Base-by-base conservation (phyloP, 1,139 yeast species). In the Scheffersomyces lignicola region DNA sequence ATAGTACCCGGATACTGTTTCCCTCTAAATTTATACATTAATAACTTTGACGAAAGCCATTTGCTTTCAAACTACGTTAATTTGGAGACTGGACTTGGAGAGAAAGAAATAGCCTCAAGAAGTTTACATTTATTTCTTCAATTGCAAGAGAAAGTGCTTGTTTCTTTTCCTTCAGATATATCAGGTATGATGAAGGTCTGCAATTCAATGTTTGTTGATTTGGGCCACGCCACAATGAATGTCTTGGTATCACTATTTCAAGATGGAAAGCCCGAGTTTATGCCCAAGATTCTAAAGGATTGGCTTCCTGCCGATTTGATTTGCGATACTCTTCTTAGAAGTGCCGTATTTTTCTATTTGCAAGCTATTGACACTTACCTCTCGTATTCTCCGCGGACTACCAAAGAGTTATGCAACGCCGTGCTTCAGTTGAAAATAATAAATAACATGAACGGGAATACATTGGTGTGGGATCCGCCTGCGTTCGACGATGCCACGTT, bases 1-100 rank as follows among this genome's bases (percentile, higher is more conserved):
- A 38, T 47, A 2, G 41, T 51, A 24, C 47, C 52, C 1, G 35
- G 42, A 15, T 46, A 44, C 33, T 45, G 55, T 3, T 52, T 45
- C 30, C 57, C 57, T 9, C 38, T 50, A 31, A 44, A 43, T 36
- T 11, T 42, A 5, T 29, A 40, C 13, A 36, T 43, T 18, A 20
- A 32, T 16, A 33, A 30, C 13, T 24, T 41, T 20, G 29, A 23
- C 13, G 29, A 16, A 24, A 17, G 13, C 18, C 17, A 15, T 13
- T 23, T 12, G 13, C n/a, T n/a, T n/a, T 13, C 22, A 3, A 9
- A 11, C 9, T 17, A 9, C 17, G 8, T 5, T 13, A 15, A n/a
- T 25, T 20, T 25, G 27, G 22, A 8, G 25, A 29, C 22, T 28
- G 12, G 13, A 14, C 10, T 13, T 4, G n/a, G 24, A 15, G n/a